A percentile compares a stretch with the other conserved stretches of the same genome.
Evolutionary conservation across 148 eudicot genomes (phyloP).

Genomic region (Amaranthus cruentus): DNA sequence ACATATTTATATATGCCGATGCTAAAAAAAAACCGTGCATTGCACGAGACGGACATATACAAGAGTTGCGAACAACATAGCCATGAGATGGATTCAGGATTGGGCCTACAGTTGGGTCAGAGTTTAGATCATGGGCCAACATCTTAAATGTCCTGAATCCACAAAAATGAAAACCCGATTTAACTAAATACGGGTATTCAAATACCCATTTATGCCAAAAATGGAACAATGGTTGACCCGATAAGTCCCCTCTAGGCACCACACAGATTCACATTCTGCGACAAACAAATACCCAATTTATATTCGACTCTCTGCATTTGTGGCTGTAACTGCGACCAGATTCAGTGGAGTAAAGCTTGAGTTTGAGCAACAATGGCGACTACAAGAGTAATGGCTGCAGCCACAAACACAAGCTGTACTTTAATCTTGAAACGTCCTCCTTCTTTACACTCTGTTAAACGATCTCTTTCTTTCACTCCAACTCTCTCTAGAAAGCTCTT

Average conservation of each 20-base stretch:
- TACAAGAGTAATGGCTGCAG: constrained; percentile 42
- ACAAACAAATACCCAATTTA: not conserved
- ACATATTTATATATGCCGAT: no score
- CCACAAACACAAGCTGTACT: constrained; percentile 38
- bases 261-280: not conserved
- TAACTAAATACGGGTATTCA: no score
- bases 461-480: constrained; percentile 30
- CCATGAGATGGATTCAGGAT: no score
- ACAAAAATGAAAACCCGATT: no score
- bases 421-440: constrained; percentile 42
- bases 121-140: no score
- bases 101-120: no score
- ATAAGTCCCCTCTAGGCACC: not conserved
- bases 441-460: constrained; percentile 3
- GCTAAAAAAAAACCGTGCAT: no score
- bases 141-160: no score
- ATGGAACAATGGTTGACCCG: not conserved
- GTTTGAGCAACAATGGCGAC: constrained; percentile 41
- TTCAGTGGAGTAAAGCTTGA: not conserved
- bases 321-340: constrained; percentile 13
- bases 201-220: no score
- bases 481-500: constrained; percentile 42
- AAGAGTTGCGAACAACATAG: no score
- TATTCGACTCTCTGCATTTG: not conserved
- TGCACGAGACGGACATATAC: no score